phyloP scores from a whole-genome alignment of 805 yeast species.

The Debaryomyces maramus region DNA sequence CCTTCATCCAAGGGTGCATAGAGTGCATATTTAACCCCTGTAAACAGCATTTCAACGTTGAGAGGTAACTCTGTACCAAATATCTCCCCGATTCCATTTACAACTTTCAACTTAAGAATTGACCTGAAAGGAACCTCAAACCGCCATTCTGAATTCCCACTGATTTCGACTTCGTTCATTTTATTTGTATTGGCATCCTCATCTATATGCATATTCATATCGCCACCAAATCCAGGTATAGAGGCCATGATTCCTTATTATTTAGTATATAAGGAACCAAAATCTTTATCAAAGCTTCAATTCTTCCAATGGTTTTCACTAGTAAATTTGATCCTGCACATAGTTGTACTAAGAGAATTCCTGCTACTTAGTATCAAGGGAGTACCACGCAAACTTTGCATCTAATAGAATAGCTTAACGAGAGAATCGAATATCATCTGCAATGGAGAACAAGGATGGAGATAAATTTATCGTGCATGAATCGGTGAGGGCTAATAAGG shows the following conservation, averaged over 20 bases:
- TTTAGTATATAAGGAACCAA: too few species aligned
- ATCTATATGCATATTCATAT: slow-evolving; percentile 3
- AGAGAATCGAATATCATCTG: too few species aligned
- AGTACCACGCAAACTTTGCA: too few species aligned
- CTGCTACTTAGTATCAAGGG: too few species aligned
- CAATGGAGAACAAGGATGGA: background rate
- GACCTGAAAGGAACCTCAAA: slow-evolving; percentile 62
- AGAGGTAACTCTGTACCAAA: slow-evolving; percentile 90
- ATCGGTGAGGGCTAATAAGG: slow-evolving; percentile 65
- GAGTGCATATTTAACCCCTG: slow-evolving; percentile 40
- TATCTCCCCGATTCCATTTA: slow-evolving; percentile 78
- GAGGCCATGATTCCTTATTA: slow-evolving; percentile 9
- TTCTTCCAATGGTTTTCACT: too few species aligned
- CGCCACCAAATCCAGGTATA: slow-evolving; percentile 13
- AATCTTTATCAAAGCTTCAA: too few species aligned
- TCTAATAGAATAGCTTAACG: too few species aligned
- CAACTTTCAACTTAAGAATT: slow-evolving; percentile 49
- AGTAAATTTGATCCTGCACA: too few species aligned
- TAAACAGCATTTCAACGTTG: slow-evolving; percentile 49
- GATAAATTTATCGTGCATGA: slow-evolving; percentile 45
- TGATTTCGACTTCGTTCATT: slow-evolving; percentile 24
- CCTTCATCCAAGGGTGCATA: slow-evolving; percentile 58
- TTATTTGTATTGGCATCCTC: slow-evolving; percentile 4
- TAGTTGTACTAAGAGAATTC: too few species aligned
- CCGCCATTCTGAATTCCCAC: slow-evolving; percentile 67